phyloP scores from a whole-genome alignment of 2,329 filamentous ascomycete species.

The Chaetothyriales sp. region DNA sequence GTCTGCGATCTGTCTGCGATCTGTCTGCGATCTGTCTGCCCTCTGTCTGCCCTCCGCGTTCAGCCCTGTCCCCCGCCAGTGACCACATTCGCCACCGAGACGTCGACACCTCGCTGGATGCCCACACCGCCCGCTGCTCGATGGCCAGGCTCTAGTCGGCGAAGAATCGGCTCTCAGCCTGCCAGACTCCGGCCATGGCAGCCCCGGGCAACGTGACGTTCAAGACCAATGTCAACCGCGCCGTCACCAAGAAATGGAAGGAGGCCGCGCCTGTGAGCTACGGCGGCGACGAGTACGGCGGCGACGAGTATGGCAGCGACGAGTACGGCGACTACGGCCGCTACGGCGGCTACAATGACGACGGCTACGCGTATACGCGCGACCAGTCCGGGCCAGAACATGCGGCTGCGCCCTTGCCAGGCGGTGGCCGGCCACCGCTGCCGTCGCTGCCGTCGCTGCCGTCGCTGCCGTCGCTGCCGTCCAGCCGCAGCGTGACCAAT shows the following conservation, averaged over 20 bases:
- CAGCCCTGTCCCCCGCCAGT: too few relatives aligned
- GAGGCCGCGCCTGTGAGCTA: conserved; percentile 78
- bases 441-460: conserved; percentile 20
- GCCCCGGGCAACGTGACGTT: conserved; percentile 39
- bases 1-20: too few relatives aligned
- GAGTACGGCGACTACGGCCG: conserved; percentile 44
- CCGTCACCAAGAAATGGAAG: conserved; percentile 90
- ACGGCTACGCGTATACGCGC: too few relatives aligned
- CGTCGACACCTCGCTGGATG: too few relatives aligned
- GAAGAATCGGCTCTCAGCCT: not conserved
- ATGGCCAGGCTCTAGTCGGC: not conserved
- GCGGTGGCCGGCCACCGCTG: too few relatives aligned
- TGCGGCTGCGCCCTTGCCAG: not conserved
- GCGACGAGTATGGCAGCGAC: conserved; percentile 47
- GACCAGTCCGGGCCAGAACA: not conserved
- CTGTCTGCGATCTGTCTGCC: too few relatives aligned
- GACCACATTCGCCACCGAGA: too few relatives aligned
- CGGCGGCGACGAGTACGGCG: conserved; percentile 88
- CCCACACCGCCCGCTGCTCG: not conserved
- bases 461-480: conserved; percentile 6
- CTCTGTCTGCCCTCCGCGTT: too few relatives aligned
- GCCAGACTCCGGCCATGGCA: not conserved
- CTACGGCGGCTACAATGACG: conserved; percentile 40
- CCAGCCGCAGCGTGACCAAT: conserved; percentile 26
- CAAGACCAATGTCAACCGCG: conserved; percentile 73